Base-by-base conservation (phyloP, 108 stramenopile genomes). In the Poteriospumella lacustris region DNA sequence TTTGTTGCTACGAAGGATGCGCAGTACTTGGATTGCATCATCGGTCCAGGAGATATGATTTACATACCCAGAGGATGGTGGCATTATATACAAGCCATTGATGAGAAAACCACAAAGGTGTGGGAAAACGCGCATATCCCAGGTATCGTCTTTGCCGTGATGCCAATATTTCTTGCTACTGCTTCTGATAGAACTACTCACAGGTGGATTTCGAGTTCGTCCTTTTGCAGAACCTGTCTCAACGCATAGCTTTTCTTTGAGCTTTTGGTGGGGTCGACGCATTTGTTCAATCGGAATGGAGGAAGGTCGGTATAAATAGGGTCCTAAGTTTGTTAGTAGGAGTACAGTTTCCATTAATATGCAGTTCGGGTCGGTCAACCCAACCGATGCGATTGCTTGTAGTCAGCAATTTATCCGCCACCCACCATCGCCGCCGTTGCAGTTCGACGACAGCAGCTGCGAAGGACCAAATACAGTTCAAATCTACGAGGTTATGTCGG, bases 181-280 rank as follows among this genome's bases (percentile, higher is more conserved):
- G 19, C n/a, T n/a, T n/a, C n/a, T n/a, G n/a, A n/a, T n/a, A 24
- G 24, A 15, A 68, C 64, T 39, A 19, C 36, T 39, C 36, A 36
- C 64, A 68, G 40, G 19, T 68, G 24, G 19, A 39, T 68, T 39
- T 36, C 19, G 24, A 19, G 19, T 36, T 36, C 15, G 28, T 36
- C 12, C 19, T 39, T 68, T 19, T 39, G 15, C 24, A 73, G 70
- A 52, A 5, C 12, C 9, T 12, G 44, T 42, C 9, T 56, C 36
- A 42, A 39, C 40, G 26, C 26, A 43, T 0, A 83, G 82, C 80
- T 84, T 83, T 62, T 83, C 82, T 19, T 81, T 84, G 26, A 83
- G 76, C 38, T 84, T 84, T 42, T 84, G 83, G 83, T 84, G 83
- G 83, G 83, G 83, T 28, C 79, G 73, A 70, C 78, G 78, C n/a